These are phyloP conservation scores for Ogataea sp. DNA, from an alignment of 805 yeast genomes.

Conservation along the genomic window DNA sequence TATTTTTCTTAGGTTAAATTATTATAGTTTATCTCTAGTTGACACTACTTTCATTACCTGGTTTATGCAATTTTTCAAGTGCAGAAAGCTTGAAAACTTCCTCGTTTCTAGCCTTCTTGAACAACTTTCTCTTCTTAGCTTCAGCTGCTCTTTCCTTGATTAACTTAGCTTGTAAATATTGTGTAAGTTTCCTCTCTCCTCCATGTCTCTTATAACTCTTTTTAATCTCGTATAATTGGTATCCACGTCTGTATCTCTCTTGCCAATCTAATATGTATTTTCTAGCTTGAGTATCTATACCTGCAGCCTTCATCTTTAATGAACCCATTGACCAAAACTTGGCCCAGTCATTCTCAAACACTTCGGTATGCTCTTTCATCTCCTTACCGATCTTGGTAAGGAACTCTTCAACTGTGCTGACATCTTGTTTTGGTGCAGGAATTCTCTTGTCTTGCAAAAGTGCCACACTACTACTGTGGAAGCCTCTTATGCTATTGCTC, in stretches of 20 bases:
- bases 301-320: conserved; percentile 57
- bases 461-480: not conserved
- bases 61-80: conserved; percentile 18
- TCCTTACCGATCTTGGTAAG: conserved; percentile 74
- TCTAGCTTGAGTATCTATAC: conserved; percentile 66
- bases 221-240: no score
- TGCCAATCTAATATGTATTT: conserved; percentile 69
- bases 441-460: conserved; percentile 6
- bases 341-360: conserved; percentile 64
- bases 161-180: conserved; percentile 51
- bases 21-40: no score
- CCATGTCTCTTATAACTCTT: conserved; percentile 84
- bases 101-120: conserved; percentile 12
- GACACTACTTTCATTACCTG: no score
- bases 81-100: conserved; percentile 8
- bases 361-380: conserved; percentile 55
- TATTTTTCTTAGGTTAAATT: no score
- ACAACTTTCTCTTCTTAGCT: conserved; percentile 15
- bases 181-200: conserved; percentile 76
- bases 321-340: conserved; percentile 53
- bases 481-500: no score
- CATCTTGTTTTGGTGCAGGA: conserved; percentile 43
- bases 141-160: conserved; percentile 43
- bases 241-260: conserved; percentile 56
- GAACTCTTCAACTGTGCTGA: conserved; percentile 69